Evolutionary conservation across 2,329 filamentous ascomycete genomes (phyloP).

Genomic region (Calonectria henricotiae): DNA sequence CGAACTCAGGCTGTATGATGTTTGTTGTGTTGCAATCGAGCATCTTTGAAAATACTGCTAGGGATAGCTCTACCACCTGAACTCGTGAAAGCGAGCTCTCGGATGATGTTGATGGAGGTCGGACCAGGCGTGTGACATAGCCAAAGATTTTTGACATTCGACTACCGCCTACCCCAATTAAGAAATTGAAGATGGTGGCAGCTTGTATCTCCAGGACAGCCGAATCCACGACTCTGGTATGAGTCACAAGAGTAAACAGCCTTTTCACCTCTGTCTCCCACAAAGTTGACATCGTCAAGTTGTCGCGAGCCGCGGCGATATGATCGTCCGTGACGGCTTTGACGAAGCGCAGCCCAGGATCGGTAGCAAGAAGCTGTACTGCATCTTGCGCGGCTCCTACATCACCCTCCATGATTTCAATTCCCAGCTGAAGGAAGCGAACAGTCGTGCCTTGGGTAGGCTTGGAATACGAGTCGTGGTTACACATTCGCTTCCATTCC

Average conservation of each 20-base stretch:
- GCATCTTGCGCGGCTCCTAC: not conserved
- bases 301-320: not conserved
- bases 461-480: not conserved
- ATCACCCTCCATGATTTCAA: constrained; percentile 1
- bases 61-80: not conserved
- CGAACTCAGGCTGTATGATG: not conserved
- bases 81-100: not conserved
- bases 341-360: not conserved
- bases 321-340: not conserved
- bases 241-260: constrained; percentile 6
- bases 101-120: not conserved
- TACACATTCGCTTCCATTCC: constrained; percentile 18
- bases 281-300: not conserved
- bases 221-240: not conserved
- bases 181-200: constrained; percentile 14
- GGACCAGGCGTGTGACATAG: constrained; percentile 1
- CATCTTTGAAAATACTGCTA: constrained; percentile 4
- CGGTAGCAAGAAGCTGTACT: not conserved
- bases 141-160: not conserved
- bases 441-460: not conserved
- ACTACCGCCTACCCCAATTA: not conserved
- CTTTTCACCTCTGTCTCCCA: constrained; percentile 3
- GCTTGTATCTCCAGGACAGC: constrained; percentile 3
- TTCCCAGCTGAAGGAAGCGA: not conserved
- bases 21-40: constrained; percentile 9